Conservation (phyloP, 139 green algal species). For the Picochlorum sp. region DNA sequence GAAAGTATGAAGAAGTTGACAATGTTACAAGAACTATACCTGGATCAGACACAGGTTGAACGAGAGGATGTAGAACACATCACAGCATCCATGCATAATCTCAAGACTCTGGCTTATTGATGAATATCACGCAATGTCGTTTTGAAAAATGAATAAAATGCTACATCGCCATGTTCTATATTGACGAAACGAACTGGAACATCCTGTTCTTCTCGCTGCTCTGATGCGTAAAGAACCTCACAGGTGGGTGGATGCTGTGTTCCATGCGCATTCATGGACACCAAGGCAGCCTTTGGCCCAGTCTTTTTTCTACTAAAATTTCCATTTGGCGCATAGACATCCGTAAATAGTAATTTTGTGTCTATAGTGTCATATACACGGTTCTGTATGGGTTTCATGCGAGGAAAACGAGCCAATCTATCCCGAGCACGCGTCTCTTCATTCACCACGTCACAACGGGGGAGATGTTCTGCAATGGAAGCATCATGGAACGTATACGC, state of each 20-base stretch:
- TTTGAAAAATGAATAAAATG: conserved; percentile 18
- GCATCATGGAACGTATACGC: neutral
- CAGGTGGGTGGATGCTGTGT: neutral
- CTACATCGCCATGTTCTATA: conserved; percentile 31
- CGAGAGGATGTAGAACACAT: neutral
- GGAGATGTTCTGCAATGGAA: neutral
- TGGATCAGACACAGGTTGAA: conserved; percentile 20
- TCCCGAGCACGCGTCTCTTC: neutral
- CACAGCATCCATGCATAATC: neutral
- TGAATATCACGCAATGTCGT: conserved; percentile 14
- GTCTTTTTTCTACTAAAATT: conserved; percentile 21
- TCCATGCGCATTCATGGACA: conserved; percentile 4
- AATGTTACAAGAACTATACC: conserved; percentile 29
- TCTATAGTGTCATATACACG: neutral
- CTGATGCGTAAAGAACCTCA: conserved; percentile 3
- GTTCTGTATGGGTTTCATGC: neutral
- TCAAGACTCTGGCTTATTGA: conserved; percentile 1
- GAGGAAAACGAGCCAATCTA: neutral
- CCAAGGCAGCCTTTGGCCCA: conserved; percentile 1
- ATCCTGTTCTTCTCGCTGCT: conserved; percentile 8
- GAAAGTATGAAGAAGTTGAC: conserved; percentile 11
- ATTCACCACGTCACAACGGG: neutral
- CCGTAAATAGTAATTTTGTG: conserved; percentile 13
- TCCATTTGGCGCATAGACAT: conserved; percentile 23
- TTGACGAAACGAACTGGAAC: conserved; percentile 16